Evolutionary conservation across 202 grass and related monocot species (phyloP).

Genomic region (Saccharum hybrid): DNA sequence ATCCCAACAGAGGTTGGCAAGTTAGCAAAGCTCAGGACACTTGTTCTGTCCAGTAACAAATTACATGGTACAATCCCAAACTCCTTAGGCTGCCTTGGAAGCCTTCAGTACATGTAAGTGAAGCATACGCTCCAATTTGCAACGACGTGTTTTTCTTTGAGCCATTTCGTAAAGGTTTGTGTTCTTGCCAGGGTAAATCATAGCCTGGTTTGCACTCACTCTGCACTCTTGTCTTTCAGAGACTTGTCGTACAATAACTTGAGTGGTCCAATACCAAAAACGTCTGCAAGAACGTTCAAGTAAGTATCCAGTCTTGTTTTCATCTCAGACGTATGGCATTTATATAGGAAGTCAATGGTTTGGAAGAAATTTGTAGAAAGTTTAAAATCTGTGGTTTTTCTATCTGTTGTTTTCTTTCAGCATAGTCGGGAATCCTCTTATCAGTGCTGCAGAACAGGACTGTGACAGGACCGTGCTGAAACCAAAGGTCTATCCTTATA

Average conservation of each 20-base stretch:
- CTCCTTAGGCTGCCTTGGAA: neutral
- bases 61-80: neutral
- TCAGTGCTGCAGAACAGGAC: constrained; percentile 51
- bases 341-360: neutral
- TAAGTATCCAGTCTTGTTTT: constrained; percentile 45
- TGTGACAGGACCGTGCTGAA: constrained; percentile 54
- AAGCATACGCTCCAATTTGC: constrained; percentile 20
- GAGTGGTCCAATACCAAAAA: constrained; percentile 60
- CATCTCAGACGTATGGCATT: neutral
- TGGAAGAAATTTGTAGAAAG: constrained; percentile 4
- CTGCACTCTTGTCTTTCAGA: constrained; percentile 42
- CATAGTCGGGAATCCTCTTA: constrained; percentile 74
- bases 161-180: constrained; percentile 11
- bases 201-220: constrained; percentile 21
- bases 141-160: constrained; percentile 68
- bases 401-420: constrained; percentile 50
- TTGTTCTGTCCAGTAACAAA: constrained; percentile 52
- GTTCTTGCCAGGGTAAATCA: constrained; percentile 7
- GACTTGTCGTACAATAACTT: constrained; percentile 82
- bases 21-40: constrained; percentile 66
- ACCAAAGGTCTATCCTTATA: constrained; percentile 46
- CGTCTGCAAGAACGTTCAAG: constrained; percentile 73
- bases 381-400: neutral
- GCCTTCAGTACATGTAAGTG: constrained; percentile 71
- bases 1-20: constrained; percentile 69